Percentiles rank a stretch among this genome's conserved stretches.
Evolutionary conservation across 1,284 basidiomycete species (phyloP).

Genomic region (Trametes polyzona): DNA sequence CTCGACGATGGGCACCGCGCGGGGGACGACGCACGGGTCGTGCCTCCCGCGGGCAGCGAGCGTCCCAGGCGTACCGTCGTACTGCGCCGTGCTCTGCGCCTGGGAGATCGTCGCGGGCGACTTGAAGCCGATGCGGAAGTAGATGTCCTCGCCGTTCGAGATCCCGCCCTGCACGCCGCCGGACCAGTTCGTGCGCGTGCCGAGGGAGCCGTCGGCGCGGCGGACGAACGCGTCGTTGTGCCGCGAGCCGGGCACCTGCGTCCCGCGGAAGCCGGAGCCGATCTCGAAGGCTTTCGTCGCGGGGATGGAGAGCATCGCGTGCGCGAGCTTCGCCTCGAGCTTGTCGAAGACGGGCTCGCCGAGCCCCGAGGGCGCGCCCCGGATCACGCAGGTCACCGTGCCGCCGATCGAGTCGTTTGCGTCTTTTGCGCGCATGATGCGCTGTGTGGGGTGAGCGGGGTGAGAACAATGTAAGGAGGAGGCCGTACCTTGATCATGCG

Average conservation of each 20-base stretch:
- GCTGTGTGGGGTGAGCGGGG: constrained; percentile 46
- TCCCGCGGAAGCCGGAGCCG: constrained; percentile 95
- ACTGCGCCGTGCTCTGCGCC: constrained; percentile 88
- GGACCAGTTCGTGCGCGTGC: constrained; percentile 94
- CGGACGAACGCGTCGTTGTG: constrained; percentile 93
- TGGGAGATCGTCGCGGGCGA: constrained; percentile 98
- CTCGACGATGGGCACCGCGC: constrained; percentile 98
- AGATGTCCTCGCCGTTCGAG: constrained; percentile 96
- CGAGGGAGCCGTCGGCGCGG: constrained; percentile 72
- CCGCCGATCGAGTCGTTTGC: constrained; percentile 95
- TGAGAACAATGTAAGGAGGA: background rate
- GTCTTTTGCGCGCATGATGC: constrained; percentile 93
- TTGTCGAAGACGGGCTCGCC: constrained; percentile 99
- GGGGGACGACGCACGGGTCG: constrained; percentile 97
- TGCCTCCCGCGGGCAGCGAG: constrained; percentile 93
- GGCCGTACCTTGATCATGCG: constrained; percentile 82
- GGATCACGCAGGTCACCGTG: constrained; percentile 95
- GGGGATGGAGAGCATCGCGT: constrained; percentile 99
- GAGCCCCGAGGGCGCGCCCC: constrained; percentile 87
- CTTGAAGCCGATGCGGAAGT: constrained; percentile 97
- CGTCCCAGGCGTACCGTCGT: constrained; percentile 87
- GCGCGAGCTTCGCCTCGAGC: constrained; percentile 94
- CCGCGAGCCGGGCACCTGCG: constrained; percentile 89
- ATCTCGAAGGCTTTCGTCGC: constrained; percentile 99
- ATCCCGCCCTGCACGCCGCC: constrained; percentile 99